Evolutionary conservation across 2,329 filamentous ascomycete genomes (phyloP).

Genomic region (Phialemoniopsis sp.): DNA sequence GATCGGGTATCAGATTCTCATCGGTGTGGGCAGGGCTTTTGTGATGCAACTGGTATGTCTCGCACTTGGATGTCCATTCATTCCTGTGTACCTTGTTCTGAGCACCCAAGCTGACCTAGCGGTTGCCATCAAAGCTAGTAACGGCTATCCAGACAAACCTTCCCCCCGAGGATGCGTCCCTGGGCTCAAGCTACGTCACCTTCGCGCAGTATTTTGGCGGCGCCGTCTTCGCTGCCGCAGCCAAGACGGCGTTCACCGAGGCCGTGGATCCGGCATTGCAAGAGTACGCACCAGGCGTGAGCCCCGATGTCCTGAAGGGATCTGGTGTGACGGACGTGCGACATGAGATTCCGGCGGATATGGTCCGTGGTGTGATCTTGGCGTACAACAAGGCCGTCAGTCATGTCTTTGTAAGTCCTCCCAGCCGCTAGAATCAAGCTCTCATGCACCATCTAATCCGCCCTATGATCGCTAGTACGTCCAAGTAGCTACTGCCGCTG

Average conservation of each 20-base stretch:
- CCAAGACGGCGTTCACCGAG: constrained; percentile 65
- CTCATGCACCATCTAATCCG: neutral
- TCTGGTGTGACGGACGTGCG: constrained; percentile 31
- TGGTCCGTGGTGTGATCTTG: constrained; percentile 1
- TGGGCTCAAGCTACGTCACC: constrained; percentile 45
- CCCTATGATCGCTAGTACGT: constrained; percentile 6
- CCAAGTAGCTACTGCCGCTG: constrained; percentile 5
- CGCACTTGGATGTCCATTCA: too few relatives aligned
- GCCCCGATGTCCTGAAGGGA: constrained; percentile 43
- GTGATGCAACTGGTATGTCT: constrained; percentile 7
- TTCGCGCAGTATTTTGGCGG: constrained; percentile 66
- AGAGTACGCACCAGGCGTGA: constrained; percentile 37
- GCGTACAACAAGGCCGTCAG: constrained; percentile 7
- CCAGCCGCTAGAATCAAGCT: neutral
- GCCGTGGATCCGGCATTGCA: constrained; percentile 49
- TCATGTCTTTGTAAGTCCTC: neutral
- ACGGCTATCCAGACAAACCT: constrained; percentile 50
- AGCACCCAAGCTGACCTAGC: constrained; percentile 30
- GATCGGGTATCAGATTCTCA: constrained; percentile 56
- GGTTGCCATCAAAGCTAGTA: constrained; percentile 40
- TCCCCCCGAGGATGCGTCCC: constrained; percentile 40
- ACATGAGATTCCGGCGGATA: constrained; percentile 1
- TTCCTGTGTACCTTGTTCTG: neutral
- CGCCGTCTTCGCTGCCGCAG: constrained; percentile 60
- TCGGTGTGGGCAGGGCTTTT: constrained; percentile 21